phyloP scores from a whole-genome alignment of 257 asterid species.

The Capsicum rhomboideum region DNA sequence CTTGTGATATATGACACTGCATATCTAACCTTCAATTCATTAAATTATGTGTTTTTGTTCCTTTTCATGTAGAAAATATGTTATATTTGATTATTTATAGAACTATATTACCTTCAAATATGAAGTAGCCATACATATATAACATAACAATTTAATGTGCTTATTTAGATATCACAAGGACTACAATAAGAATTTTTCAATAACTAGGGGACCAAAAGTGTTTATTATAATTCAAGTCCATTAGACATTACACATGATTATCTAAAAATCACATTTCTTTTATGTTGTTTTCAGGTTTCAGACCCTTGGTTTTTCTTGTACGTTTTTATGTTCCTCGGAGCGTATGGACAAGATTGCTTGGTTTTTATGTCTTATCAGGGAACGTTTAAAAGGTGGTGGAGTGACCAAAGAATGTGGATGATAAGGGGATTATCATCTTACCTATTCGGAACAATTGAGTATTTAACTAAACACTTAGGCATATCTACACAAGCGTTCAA shows the following conservation, averaged over 20 bases:
- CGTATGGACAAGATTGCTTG: slow-evolving; percentile 55
- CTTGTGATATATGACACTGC: background rate
- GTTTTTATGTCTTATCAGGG: slow-evolving; percentile 45
- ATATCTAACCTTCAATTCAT: background rate
- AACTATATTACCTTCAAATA: background rate
- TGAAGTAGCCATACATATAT: background rate
- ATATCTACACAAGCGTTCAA: slow-evolving; percentile 43
- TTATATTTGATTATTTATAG: too few relatives aligned
- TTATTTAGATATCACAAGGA: background rate
- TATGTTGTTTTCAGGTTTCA: slow-evolving; percentile 33
- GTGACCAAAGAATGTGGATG: slow-evolving; percentile 78
- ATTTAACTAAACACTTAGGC: slow-evolving; percentile 39
- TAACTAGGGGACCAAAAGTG: background rate
- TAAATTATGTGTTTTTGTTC: background rate
- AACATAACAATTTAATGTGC: background rate
- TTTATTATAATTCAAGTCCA: background rate
- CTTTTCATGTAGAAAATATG: background rate
- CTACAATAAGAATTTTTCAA: too few relatives aligned
- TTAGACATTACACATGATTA: background rate
- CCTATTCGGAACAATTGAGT: slow-evolving; percentile 48
- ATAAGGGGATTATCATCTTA: slow-evolving; percentile 41
- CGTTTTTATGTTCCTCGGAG: slow-evolving; percentile 45
- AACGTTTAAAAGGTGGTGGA: slow-evolving; percentile 64
- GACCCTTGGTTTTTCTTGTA: slow-evolving; percentile 51
- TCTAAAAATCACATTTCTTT: background rate